Percentiles rank a stretch among this genome's conserved stretches.
phyloP scores from a whole-genome alignment of 2,329 filamentous ascomycete genomes.

The Neofusicoccum cordaticola region DNA sequence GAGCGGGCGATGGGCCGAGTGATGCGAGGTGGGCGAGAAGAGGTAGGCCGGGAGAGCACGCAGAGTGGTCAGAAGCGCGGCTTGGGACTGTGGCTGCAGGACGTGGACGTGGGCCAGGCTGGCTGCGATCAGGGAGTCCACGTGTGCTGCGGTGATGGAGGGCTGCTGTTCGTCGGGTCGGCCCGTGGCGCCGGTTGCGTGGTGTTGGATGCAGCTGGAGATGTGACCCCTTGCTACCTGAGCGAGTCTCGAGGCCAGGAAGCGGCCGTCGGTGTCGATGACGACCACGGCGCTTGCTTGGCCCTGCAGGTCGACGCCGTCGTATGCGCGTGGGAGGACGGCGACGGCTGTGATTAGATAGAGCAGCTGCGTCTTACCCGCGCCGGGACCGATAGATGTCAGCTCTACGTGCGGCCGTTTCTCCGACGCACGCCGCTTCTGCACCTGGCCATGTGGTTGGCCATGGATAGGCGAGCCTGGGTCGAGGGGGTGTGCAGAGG shows the following conservation, averaged over 20 bases:
- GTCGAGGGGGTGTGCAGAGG: conserved; percentile 18
- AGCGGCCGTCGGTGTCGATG: conserved; percentile 55
- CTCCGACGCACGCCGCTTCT: conserved; percentile 3
- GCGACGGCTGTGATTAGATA: conserved; percentile 54
- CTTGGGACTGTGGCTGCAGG: conserved; percentile 54
- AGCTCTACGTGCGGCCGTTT: conserved; percentile 51
- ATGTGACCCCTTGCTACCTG: conserved; percentile 34
- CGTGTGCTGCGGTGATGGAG: background rate
- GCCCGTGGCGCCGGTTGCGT: background rate
- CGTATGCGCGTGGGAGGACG: conserved; percentile 45
- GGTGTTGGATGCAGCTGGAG: background rate
- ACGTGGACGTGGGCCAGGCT: conserved; percentile 57
- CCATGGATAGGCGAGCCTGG: conserved; percentile 3
- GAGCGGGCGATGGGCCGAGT: conserved; percentile 46
- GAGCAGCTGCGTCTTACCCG: conserved; percentile 59
- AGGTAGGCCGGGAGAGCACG: conserved; percentile 50
- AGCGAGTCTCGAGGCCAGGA: conserved; percentile 50
- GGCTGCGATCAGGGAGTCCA: conserved; percentile 31
- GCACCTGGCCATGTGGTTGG: conserved; percentile 4
- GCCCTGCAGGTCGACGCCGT: conserved; percentile 40
- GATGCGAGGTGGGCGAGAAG: conserved; percentile 42
- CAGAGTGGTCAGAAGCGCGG: conserved; percentile 51
- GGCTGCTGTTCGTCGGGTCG: background rate
- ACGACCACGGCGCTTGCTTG: conserved; percentile 52
- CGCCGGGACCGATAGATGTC: conserved; percentile 48